Evolutionary conservation across 192 early-diverging fungal species (phyloP), one percentile per base, ranked within the genome.

Genomic region (Entophlyctis helioformis): DNA sequence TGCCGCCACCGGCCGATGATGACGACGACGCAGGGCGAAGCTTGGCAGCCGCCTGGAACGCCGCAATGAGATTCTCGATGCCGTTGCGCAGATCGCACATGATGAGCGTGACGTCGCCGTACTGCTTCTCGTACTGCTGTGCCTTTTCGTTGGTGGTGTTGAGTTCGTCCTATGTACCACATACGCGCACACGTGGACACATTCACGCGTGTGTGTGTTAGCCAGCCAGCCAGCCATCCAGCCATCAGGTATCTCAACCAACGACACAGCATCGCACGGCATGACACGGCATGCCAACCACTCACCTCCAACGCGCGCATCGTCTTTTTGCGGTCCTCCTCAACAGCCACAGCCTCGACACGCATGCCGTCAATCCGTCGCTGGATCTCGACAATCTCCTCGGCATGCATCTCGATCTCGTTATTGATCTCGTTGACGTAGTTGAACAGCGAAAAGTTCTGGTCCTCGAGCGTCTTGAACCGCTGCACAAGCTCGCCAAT

Each of bases 361-460:
- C 54, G 56, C 48, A 68, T 27, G 13, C 36, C 50, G 43, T 77
- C 70, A 39, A 77, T 66, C 27, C 51, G 44, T 21, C 49, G 11
- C 51, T 77, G 70, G n/a, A 72, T 45, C 42, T 60, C 59, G 2
- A 66, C 56, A 54, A 78, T 73, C 39, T 78, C 76, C 53, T 76
- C 72, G 25, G 60, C 69, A 35, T 60, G 36, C 46, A 64, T 53
- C 56, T 78, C 76, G 38, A 72, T 67, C 43, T 76, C 72, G 48
- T 78, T 75, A 51, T 76, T 74, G 40, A 76, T 53, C 51, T 76
- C 73, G 50, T 76, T 78, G 48, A 78, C 76, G 56, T 78, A 75
- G 56, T 78, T 78, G 58, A 78, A 78, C 47, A 78, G 65, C 15
- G 67, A 71, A 58, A 78, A 78, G 61, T 72, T 76, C 40, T 75